Base-by-base conservation (phyloP, 805 yeast genomes). In the Sugiyamaella mastotermitis region DNA sequence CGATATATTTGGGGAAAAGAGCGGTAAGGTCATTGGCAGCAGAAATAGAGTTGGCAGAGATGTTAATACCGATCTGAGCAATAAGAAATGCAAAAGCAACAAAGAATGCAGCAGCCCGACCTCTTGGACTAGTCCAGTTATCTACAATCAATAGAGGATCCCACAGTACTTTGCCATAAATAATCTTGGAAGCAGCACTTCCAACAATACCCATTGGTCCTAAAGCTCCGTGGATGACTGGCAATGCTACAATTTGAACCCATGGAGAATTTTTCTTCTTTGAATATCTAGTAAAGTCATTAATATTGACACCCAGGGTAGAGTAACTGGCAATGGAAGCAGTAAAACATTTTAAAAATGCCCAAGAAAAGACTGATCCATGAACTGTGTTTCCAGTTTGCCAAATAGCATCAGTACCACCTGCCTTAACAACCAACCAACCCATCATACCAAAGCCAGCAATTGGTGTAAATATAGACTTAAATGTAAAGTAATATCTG, bases 391-490 rank as follows among this genome's bases (percentile, higher is more conserved):
- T 66, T 4, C 65, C 60, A 47, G 76, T 78, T 39, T 67, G 72
- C 37, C 83, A 72, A 16, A 82, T 77, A 2, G 78, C 76, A 18
- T 94, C 94, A 27, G 76, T 76, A 31, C 94, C 92, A 41, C 74
- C 72, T 20, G 94, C 84, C n/a, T n/a, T n/a, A n/a, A n/a, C n/a
- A n/a, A n/a, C n/a, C n/a, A n/a, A n/a, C n/a, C n/a, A n/a, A n/a
- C n/a, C n/a, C n/a, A n/a, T n/a, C 53, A 86, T 84, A 0, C 78
- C 83, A 46, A 87, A 66, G 32, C 92, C 94, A 0, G 92, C 94
- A 40, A 79, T 64, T 3, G 95, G 92, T 37, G 83, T 81, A 30
- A 80, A 60, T 47, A 75, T 69, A 1, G 94, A 84, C 59, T 87
- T 87, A 37, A 78, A 72, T 0, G 94, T 80, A 65, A 86, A 87